phyloP scores from a whole-genome alignment of 495 filamentous ascomycete species.

The Astrocystis sublimbata region DNA sequence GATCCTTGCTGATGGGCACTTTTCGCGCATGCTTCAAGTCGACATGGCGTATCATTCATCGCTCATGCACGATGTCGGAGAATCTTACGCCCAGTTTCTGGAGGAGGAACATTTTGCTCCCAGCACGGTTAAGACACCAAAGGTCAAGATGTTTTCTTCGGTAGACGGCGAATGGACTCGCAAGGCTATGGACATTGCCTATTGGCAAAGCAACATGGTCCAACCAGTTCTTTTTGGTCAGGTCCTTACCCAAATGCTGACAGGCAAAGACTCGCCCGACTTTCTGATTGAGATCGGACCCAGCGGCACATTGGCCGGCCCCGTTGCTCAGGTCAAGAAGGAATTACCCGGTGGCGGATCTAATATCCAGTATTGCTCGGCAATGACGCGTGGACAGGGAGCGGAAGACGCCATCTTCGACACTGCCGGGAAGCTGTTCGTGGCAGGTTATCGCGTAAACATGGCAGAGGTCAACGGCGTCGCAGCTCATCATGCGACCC shows the following conservation, averaged over 20 bases:
- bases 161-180: conserved; percentile 32
- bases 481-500: too few relatives aligned
- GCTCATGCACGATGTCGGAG: conserved; percentile 53
- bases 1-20: conserved; percentile 44
- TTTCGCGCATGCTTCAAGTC: conserved; percentile 54
- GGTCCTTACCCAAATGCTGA: conserved; percentile 20
- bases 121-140: conserved; percentile 8
- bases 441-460: neutral
- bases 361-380: conserved; percentile 24
- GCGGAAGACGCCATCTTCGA: conserved; percentile 16
- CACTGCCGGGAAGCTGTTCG: conserved; percentile 33
- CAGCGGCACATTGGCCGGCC: conserved; percentile 45
- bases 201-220: conserved; percentile 39
- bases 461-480: neutral
- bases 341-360: neutral
- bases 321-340: conserved; percentile 43
- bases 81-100: conserved; percentile 32
- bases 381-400: conserved; percentile 15
- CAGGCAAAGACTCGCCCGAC: conserved; percentile 4
- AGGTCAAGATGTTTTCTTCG: conserved; percentile 36
- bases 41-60: conserved; percentile 63
- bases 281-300: conserved; percentile 57
- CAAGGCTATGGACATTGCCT: conserved; percentile 19
- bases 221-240: conserved; percentile 40
- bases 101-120: neutral